Conservation (phyloP, 192 early-diverging fungal species). For the Linnemannia elongata region DNA sequence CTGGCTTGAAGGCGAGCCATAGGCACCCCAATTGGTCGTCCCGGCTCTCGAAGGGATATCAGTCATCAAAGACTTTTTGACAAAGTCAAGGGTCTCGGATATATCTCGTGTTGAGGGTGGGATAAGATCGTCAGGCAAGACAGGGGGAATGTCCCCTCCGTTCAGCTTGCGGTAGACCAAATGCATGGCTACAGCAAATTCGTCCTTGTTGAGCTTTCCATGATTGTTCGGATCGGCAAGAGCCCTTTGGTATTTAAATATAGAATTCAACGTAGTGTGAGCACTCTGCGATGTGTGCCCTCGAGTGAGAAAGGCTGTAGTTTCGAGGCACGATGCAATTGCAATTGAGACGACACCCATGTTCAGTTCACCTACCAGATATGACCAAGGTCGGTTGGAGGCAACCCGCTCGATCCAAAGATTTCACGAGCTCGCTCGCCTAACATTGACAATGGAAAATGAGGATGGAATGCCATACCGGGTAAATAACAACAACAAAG, state of each 20-base stretch:
- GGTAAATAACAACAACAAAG: neutral
- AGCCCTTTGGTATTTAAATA: slow-evolving; percentile 61
- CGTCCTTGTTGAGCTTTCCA: slow-evolving; percentile 93
- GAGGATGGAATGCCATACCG: neutral
- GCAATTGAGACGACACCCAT: neutral
- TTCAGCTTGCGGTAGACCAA: slow-evolving; percentile 91
- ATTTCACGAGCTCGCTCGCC: slow-evolving; percentile 78
- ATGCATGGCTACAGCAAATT: slow-evolving; percentile 98
- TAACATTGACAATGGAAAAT: slow-evolving; percentile 7
- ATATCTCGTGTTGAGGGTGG: slow-evolving; percentile 91
- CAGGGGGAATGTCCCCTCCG: slow-evolving; percentile 83
- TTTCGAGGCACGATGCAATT: neutral
- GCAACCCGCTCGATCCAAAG: slow-evolving; percentile 79
- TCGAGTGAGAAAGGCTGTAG: neutral
- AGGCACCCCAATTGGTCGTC: slow-evolving; percentile 38
- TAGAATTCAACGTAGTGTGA: slow-evolving; percentile 8
- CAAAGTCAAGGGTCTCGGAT: slow-evolving; percentile 70
- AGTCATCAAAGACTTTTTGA: slow-evolving; percentile 75
- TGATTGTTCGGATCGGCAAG: slow-evolving; percentile 83
- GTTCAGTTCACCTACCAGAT: slow-evolving; percentile 71
- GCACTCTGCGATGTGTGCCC: neutral
- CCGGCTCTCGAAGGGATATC: slow-evolving; percentile 64
- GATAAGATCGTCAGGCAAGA: slow-evolving; percentile 85
- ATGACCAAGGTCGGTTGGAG: slow-evolving; percentile 76
- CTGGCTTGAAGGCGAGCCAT: slow-evolving; percentile 32